Conservation (phyloP, 768 basidiomycete genomes). For the Hysterangium stoloniferum region DNA sequence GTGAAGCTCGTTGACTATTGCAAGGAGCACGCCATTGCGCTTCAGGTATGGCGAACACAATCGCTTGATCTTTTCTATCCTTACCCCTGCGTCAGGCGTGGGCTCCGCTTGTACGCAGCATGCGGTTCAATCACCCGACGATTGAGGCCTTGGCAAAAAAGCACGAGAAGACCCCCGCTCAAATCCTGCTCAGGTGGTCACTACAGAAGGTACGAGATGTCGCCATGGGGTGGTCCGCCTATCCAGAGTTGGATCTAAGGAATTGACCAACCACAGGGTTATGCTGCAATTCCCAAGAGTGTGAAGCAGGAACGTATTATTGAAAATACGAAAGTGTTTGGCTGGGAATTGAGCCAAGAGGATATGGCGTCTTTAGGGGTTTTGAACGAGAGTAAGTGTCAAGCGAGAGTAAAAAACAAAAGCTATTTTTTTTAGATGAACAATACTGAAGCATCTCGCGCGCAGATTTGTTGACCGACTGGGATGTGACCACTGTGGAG, state of each 20-base stretch:
- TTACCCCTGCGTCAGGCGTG: slow-evolving; percentile 42
- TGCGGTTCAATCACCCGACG: slow-evolving; percentile 53
- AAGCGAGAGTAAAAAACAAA: background rate
- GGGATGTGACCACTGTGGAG: slow-evolving; percentile 9
- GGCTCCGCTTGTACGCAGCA: slow-evolving; percentile 62
- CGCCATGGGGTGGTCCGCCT: too few species aligned
- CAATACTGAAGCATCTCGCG: background rate
- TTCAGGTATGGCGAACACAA: slow-evolving; percentile 41
- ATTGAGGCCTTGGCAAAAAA: slow-evolving; percentile 42
- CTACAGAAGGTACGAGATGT: slow-evolving; percentile 65
- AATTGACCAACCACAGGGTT: slow-evolving; percentile 23
- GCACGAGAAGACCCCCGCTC: slow-evolving; percentile 49
- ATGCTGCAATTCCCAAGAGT: slow-evolving; percentile 39
- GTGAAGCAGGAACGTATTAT: slow-evolving; percentile 30
- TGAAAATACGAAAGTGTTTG: slow-evolving; percentile 36
- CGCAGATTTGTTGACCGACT: slow-evolving; percentile 7
- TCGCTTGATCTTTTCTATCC: background rate
- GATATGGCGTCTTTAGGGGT: slow-evolving; percentile 31
- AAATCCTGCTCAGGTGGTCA: slow-evolving; percentile 62
- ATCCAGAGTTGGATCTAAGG: too few species aligned
- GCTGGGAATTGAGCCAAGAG: slow-evolving; percentile 32
- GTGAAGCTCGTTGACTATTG: slow-evolving; percentile 54
- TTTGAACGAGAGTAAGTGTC: slow-evolving; percentile 15
- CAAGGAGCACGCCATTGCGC: slow-evolving; percentile 44
- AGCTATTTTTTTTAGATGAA: background rate